Percentiles rank a stretch among this genome's conserved stretches.
These are phyloP conservation scores for Scheffersomyces coipomensis DNA, from an alignment of 805 yeast genomes.

Conservation along the genomic window DNA sequence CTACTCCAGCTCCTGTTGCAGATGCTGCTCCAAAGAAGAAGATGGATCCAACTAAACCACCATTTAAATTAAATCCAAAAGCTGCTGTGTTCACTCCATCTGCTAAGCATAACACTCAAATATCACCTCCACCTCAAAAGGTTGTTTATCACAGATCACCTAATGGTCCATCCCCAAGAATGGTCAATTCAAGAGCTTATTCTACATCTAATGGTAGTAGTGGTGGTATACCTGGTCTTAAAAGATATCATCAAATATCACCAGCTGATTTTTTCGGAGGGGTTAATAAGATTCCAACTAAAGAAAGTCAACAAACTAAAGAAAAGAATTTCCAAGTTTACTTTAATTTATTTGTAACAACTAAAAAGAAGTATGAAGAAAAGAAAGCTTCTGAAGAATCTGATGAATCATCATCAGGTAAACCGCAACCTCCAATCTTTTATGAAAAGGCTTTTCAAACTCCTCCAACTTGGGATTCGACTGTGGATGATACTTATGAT, in stretches of 20 bases:
- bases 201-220: conserved; percentile 17
- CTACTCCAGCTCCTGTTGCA: conserved; percentile 12
- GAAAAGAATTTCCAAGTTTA: conserved; percentile 35
- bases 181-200: conserved; percentile 30
- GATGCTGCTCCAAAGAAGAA: conserved; percentile 36
- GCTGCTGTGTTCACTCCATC: conserved; percentile 66
- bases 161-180: conserved; percentile 33
- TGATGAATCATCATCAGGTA: too few relatives aligned
- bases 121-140: conserved; percentile 27
- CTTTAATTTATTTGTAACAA: conserved; percentile 54
- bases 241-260: conserved; percentile 36
- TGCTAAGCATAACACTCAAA: conserved; percentile 15
- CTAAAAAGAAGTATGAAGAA: conserved; percentile 30
- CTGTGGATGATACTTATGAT: conserved; percentile 56
- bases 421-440: conserved; percentile 18
- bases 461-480: conserved; percentile 74
- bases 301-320: conserved; percentile 32
- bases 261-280: conserved; percentile 45
- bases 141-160: conserved; percentile 21
- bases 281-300: conserved; percentile 34
- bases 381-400: conserved; percentile 8
- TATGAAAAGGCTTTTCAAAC: conserved; percentile 68
- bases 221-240: conserved; percentile 11
- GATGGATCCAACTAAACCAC: conserved; percentile 56
- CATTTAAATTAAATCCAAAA: conserved; percentile 68